Conservation (phyloP, 805 yeast species). For the Komagataella pseudopastoris region DNA sequence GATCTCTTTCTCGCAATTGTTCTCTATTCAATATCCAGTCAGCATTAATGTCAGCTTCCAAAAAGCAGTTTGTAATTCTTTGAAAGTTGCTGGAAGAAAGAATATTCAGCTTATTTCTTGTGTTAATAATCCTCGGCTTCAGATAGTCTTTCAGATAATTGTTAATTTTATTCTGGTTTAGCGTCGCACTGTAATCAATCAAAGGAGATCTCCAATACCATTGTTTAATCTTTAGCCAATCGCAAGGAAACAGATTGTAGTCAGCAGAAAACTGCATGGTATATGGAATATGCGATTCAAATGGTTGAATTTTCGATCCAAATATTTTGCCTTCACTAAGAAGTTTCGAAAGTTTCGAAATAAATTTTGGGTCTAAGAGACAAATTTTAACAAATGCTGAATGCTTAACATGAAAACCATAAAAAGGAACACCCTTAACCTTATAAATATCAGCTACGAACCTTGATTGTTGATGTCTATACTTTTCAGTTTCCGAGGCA, state of each 20-base stretch:
- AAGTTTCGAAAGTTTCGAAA: conserved; percentile 36
- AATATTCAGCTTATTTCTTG: conserved; percentile 14
- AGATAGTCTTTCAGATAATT: conserved; percentile 15
- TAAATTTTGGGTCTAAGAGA: conserved; percentile 47
- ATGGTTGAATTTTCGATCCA: conserved; percentile 38
- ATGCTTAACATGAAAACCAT: conserved; percentile 68
- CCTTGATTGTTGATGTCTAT: conserved; percentile 8
- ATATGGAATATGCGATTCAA: conserved; percentile 74
- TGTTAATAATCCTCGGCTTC: conserved; percentile 16
- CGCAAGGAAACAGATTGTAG: conserved; percentile 74
- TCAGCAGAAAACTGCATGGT: conserved; percentile 70
- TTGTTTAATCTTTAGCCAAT: conserved; percentile 43
- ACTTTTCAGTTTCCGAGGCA: conserved; percentile 7
- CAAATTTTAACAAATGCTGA: conserved; percentile 55
- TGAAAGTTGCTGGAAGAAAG: conserved; percentile 19
- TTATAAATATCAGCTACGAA: conserved; percentile 48
- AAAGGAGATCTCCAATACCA: conserved; percentile 48
- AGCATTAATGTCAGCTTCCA: conserved; percentile 64
- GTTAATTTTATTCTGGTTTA: conserved; percentile 9
- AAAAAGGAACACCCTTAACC: conserved; percentile 69
- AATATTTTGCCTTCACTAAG: conserved; percentile 20
- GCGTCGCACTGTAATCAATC: conserved; percentile 9
- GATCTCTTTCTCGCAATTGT: conserved; percentile 25
- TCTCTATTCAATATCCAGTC: conserved; percentile 45
- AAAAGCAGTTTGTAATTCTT: conserved; percentile 45